Evolutionary conservation across 225 moss, liverwort and hornwort species (phyloP).

Genomic region (Antitrichia curtipendula): DNA sequence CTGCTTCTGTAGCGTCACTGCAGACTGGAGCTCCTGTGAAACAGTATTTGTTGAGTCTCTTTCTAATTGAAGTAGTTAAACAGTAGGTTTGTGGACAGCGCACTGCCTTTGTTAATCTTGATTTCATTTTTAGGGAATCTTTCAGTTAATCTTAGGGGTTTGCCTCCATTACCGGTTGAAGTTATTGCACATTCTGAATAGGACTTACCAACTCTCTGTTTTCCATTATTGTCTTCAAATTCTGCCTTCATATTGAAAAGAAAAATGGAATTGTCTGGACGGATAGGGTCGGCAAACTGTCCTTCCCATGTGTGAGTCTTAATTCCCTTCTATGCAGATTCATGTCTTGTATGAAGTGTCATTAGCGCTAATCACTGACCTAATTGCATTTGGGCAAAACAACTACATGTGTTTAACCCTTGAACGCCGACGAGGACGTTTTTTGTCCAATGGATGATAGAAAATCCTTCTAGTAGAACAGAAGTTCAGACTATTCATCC

Average conservation of each 20-base stretch:
- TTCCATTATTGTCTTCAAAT: background rate
- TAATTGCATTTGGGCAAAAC: background rate
- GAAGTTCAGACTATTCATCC: too few relatives aligned
- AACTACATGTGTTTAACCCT: background rate
- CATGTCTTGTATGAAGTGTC: background rate
- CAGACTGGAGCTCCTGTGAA: background rate
- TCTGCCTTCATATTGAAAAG: background rate
- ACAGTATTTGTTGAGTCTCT: background rate
- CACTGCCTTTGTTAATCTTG: background rate
- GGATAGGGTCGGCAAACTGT: background rate
- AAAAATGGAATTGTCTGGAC: background rate
- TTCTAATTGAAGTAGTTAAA: background rate
- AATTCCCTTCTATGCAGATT: background rate
- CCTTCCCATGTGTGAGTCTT: background rate
- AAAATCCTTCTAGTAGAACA: too few relatives aligned
- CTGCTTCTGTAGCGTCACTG: background rate
- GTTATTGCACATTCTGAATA: background rate
- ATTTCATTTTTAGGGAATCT: background rate
- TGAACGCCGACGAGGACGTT: too few relatives aligned
- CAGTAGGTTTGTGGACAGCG: background rate
- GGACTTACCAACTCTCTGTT: background rate
- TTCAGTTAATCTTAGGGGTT: background rate
- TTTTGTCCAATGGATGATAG: too few relatives aligned
- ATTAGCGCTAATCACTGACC: background rate
- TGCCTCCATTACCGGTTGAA: background rate